These are phyloP conservation scores for Podaxis mareebaensis DNA, from an alignment of 768 basidiomycete genomes.

Conservation along the genomic window DNA sequence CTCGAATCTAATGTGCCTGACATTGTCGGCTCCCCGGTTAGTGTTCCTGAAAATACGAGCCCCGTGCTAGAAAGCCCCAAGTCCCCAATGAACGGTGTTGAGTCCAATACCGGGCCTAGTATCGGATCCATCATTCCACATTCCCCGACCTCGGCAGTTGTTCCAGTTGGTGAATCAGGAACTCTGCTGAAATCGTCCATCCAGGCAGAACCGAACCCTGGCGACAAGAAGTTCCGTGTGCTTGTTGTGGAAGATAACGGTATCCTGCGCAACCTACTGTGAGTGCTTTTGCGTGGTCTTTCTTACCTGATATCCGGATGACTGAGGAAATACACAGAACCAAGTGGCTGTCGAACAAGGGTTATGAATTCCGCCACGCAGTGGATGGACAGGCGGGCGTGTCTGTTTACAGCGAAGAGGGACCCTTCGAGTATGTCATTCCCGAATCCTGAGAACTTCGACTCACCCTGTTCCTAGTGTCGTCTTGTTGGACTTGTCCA, in stretches of 20 bases:
- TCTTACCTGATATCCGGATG: not conserved
- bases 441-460: not conserved
- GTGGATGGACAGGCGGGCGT: slow-evolving; percentile 88
- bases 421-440: slow-evolving; percentile 80
- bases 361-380: slow-evolving; percentile 76
- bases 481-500: slow-evolving; percentile 85
- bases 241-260: slow-evolving; percentile 90
- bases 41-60: not conserved
- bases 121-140: slow-evolving; percentile 19
- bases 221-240: slow-evolving; percentile 55
- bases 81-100: slow-evolving; percentile 29
- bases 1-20: not conserved
- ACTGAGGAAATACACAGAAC: slow-evolving; percentile 31
- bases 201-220: slow-evolving; percentile 38
- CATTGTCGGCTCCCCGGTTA: not conserved
- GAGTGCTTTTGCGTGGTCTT: slow-evolving; percentile 30
- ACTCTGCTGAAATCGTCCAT: slow-evolving; percentile 70
- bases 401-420: slow-evolving; percentile 64
- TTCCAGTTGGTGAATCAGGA: slow-evolving; percentile 60
- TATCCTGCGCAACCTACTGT: slow-evolving; percentile 83
- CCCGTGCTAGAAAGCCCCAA: slow-evolving; percentile 20
- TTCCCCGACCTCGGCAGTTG: slow-evolving; percentile 37
- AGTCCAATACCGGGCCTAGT: slow-evolving; percentile 20
- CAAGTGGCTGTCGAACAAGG: slow-evolving; percentile 73
- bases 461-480: slow-evolving; percentile 47